phyloP scores from a whole-genome alignment of 1,139 yeast species.

The Geotrichum aggregatum region DNA sequence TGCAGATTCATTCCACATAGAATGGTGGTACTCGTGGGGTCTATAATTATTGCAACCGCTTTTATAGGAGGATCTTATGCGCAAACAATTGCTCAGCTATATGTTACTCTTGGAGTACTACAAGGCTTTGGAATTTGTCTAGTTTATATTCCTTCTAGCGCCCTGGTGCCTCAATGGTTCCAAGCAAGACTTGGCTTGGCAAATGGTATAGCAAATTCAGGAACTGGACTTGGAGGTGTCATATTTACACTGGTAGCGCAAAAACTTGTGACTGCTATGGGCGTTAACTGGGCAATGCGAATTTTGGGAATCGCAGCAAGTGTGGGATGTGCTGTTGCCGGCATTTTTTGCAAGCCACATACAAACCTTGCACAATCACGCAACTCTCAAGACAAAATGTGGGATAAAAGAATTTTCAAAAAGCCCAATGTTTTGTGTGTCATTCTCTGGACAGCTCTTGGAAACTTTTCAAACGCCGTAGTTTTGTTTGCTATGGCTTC shows the following conservation, averaged over 20 bases:
- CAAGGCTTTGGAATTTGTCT: conserved; percentile 60
- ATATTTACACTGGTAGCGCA: conserved; percentile 42
- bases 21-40: conserved; percentile 47
- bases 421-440: conserved; percentile 41
- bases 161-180: conserved; percentile 61
- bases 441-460: conserved; percentile 54
- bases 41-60: conserved; percentile 51
- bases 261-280: conserved; percentile 44
- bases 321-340: conserved; percentile 38
- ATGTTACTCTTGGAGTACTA: conserved; percentile 63
- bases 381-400: conserved; percentile 32
- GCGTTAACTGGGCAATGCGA: conserved; percentile 66
- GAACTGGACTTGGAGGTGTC: conserved; percentile 39
- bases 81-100: conserved; percentile 58
- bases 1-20: conserved; percentile 41
- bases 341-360: conserved; percentile 35
- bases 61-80: conserved; percentile 64
- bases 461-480: conserved; percentile 55
- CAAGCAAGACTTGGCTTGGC: conserved; percentile 54
- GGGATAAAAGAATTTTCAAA: conserved; percentile 28
- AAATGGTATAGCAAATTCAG: conserved; percentile 42
- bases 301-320: conserved; percentile 50
- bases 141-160: conserved; percentile 55
- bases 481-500: conserved; percentile 59
- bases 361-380: conserved; percentile 32